phyloP scores from a whole-genome alignment of 2,329 filamentous ascomycete species.

The Pseudogymnoascus destructans region DNA sequence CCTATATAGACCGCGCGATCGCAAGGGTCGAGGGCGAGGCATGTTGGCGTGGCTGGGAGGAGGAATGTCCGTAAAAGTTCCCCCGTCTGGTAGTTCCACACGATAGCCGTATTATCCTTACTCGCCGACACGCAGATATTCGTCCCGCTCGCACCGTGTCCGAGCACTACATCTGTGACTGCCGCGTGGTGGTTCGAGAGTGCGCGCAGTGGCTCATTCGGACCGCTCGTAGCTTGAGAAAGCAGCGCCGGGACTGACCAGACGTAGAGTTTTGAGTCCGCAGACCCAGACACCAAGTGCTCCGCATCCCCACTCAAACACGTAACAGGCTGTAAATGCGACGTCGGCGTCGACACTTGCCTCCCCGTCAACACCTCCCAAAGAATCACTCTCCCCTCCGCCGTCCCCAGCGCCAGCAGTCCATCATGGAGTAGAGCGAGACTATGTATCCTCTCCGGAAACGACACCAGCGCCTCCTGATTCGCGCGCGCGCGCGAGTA shows the following conservation, averaged over 20 bases:
- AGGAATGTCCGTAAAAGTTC: slow-evolving; percentile 68
- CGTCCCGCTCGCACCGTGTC: slow-evolving; percentile 57
- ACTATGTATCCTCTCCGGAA: slow-evolving; percentile 74
- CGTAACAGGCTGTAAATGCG: slow-evolving; percentile 70
- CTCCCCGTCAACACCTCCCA: slow-evolving; percentile 85
- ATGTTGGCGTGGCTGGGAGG: slow-evolving; percentile 59
- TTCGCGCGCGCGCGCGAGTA: slow-evolving; percentile 74
- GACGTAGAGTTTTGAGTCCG: slow-evolving; percentile 82
- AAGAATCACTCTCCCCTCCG: slow-evolving; percentile 70
- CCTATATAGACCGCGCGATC: slow-evolving; percentile 72
- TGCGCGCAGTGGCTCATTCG: slow-evolving; percentile 59
- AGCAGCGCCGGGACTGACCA: slow-evolving; percentile 75
- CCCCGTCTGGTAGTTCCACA: slow-evolving; percentile 85
- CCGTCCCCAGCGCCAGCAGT: slow-evolving; percentile 67
- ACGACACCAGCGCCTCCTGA: slow-evolving; percentile 78
- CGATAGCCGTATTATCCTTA: slow-evolving; percentile 74
- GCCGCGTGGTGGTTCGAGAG: slow-evolving; percentile 66
- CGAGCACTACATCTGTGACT: slow-evolving; percentile 50
- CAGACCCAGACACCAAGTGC: slow-evolving; percentile 64
- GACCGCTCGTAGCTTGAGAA: slow-evolving; percentile 39
- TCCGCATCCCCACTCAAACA: slow-evolving; percentile 58
- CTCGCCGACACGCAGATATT: slow-evolving; percentile 77
- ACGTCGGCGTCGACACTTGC: slow-evolving; percentile 59
- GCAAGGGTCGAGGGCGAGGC: slow-evolving; percentile 65
- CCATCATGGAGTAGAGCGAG: slow-evolving; percentile 55